phyloP scores from a whole-genome alignment of 352 stramenopile species.

The Globisporangium perplexum region DNA sequence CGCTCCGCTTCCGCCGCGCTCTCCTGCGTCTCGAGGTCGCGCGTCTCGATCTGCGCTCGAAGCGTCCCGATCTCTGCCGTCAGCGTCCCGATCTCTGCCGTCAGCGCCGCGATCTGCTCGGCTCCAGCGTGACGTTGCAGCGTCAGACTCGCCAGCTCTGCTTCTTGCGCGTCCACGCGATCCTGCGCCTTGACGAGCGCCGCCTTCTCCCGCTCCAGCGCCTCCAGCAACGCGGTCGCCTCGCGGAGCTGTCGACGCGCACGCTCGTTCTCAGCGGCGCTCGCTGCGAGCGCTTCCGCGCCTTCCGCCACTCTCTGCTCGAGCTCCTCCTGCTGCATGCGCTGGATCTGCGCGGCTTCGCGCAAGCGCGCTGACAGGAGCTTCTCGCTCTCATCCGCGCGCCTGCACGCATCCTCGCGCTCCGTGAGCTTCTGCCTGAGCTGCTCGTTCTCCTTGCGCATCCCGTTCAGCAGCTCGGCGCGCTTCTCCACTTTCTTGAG shows the following conservation, averaged over 20 bases:
- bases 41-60: slow-evolving; percentile 16
- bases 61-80: slow-evolving; percentile 21
- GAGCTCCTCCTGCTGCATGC: slow-evolving; percentile 33
- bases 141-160: slow-evolving; percentile 13
- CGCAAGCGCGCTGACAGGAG: slow-evolving; percentile 15
- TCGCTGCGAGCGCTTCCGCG: slow-evolving; percentile 11
- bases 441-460: slow-evolving; percentile 67
- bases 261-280: slow-evolving; percentile 17
- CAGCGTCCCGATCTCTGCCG: slow-evolving; percentile 20
- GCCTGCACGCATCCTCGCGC: slow-evolving; percentile 11
- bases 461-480: slow-evolving; percentile 69
- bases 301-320: slow-evolving; percentile 28
- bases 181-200: slow-evolving; percentile 2
- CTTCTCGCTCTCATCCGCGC: slow-evolving; percentile 14
- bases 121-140: slow-evolving; percentile 18
- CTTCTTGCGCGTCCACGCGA: neutral
- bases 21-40: slow-evolving; percentile 13
- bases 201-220: slow-evolving; percentile 3
- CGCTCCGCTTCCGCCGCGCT: neutral
- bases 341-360: slow-evolving; percentile 23
- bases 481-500: slow-evolving; percentile 82
- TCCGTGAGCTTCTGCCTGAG: slow-evolving; percentile 24
- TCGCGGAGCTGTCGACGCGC: slow-evolving; percentile 14
- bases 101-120: slow-evolving; percentile 15
- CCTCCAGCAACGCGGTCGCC: slow-evolving; percentile 14